Evolutionary conservation across 495 filamentous ascomycete species (phyloP), one percentile per base, ranked within the genome.

Genomic region (Penicillium pancosmium): DNA sequence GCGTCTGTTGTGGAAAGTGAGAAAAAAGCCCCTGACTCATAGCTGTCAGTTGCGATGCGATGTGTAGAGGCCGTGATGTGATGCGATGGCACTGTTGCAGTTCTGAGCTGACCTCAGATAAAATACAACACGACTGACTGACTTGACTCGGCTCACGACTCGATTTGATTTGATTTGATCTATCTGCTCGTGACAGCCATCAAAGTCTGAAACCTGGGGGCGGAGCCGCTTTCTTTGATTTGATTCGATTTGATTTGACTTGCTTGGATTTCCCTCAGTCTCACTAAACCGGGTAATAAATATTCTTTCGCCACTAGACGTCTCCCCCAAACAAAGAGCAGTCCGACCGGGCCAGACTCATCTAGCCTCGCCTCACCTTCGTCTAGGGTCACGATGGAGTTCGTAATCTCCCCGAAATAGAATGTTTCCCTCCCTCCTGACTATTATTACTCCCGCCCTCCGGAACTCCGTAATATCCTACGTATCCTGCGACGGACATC

Each of bases 21-120:
- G n/a, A 44, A n/a, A 27, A 48, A 23, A 23, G 19, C 21, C 46
- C 59, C 54, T 61, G 59, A 61, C 59, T 61, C 59, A 57, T 44
- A 44, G 15, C 41, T 16, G 16, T 5, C 8, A 44, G 41, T 16
- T 16, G 12, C 36, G n/a, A 44, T 44, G 16, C 41, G 41, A 44
- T 44, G 41, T 44, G 36, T 38, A 38, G 36, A 44, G 41, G 16
- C 11, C 15, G 36, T n/a, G 36, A 40, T 40, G 27, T 9, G 27
- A 31, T 31, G 27, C 27, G n/a, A 19, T 44, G 41, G 41, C 16
- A 44, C 12, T 18, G 36, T 38, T n/a, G 36, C 36, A 38, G 5
- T 38, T 38, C 36, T 44, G 41, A 44, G 6, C 41, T 44, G 41
- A 44, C 16, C 41, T 19, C 16, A 19, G 41, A 44, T n/a, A 44